These are phyloP conservation scores for Alternaria sp. DNA, from an alignment of 2,329 filamentous ascomycete genomes.

Conservation along the genomic window DNA sequence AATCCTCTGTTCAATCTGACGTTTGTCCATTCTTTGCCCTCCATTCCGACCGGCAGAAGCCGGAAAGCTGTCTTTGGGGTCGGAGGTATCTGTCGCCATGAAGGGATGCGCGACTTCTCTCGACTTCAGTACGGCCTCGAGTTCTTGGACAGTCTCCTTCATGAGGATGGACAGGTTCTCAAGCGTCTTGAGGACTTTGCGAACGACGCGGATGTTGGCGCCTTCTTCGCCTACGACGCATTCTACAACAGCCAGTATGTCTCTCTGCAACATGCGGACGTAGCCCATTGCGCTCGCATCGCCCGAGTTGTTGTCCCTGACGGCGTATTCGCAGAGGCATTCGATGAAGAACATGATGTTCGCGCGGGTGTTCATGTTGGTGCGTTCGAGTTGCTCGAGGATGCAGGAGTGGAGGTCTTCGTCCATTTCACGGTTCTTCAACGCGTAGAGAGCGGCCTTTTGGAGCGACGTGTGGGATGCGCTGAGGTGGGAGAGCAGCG, in stretches of 20 bases:
- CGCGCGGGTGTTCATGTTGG: constrained; percentile 93
- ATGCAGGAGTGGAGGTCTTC: constrained; percentile 98
- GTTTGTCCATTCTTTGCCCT: constrained; percentile 71
- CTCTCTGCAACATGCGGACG: constrained; percentile 91
- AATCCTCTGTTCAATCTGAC: constrained; percentile 92
- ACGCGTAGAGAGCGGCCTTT: constrained; percentile 92
- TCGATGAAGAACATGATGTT: constrained; percentile 99
- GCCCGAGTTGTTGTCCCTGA: constrained; percentile 74
- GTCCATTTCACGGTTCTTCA: constrained; percentile 92
- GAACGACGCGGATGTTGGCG: constrained; percentile 91
- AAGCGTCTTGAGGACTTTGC: constrained; percentile 77
- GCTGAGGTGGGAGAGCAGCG: constrained; percentile 86
- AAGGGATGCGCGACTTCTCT: constrained; percentile 62
- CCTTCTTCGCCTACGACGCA: constrained; percentile 88
- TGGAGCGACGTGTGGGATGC: constrained; percentile 87
- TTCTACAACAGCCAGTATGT: constrained; percentile 90
- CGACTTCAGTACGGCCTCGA: constrained; percentile 82
- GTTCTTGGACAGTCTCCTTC: constrained; percentile 75
- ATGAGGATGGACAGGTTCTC: constrained; percentile 75
- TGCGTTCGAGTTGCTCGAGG: constrained; percentile 91
- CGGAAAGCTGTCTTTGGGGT: constrained; percentile 19
- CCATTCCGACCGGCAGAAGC: constrained; percentile 39
- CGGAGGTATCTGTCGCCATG: constrained; percentile 7
- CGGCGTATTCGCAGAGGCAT: constrained; percentile 85
- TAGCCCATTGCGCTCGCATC: constrained; percentile 74